Conservation (phyloP, 495 filamentous ascomycete genomes). For the Xylaria bambusicola region DNA sequence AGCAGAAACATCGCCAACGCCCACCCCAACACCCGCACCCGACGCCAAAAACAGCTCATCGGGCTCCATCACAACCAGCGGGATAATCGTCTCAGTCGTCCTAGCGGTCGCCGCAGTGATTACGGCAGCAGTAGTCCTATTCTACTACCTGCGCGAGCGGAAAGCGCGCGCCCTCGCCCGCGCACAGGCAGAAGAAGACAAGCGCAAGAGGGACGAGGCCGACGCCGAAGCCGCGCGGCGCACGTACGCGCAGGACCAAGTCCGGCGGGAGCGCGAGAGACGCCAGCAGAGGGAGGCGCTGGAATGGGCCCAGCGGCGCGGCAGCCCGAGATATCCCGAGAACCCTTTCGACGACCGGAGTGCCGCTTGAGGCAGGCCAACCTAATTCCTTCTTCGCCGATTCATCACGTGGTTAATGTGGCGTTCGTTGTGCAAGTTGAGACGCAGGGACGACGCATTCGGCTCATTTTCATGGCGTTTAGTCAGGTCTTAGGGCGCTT, state of each 20-base stretch:
- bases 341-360: neutral
- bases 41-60: neutral
- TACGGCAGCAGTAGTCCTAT: constrained; percentile 35
- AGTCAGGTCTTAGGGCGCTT: too few species aligned
- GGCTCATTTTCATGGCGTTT: constrained; percentile 7
- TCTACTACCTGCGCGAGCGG: constrained; percentile 44
- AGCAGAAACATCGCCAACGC: constrained; percentile 15
- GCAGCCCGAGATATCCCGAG: neutral
- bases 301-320: neutral
- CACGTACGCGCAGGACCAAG: neutral
- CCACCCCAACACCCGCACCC: constrained; percentile 13
- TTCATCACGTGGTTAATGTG: too few species aligned
- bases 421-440: neutral
- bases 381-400: too few species aligned
- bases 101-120: constrained; percentile 37
- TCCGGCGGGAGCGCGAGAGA: neutral
- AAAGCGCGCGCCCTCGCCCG: constrained; percentile 36
- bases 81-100: constrained; percentile 45
- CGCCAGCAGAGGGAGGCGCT: constrained; percentile 6
- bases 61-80: constrained; percentile 21
- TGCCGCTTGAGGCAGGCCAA: neutral
- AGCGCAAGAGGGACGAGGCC: constrained; percentile 1
- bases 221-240: neutral
- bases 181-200: constrained; percentile 36
- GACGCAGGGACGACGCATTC: too few species aligned